Evolutionary conservation across 176 grass and related monocot genomes (phyloP), one percentile per base, ranked within the genome.

Genomic region (Phoenix roebelenii): DNA sequence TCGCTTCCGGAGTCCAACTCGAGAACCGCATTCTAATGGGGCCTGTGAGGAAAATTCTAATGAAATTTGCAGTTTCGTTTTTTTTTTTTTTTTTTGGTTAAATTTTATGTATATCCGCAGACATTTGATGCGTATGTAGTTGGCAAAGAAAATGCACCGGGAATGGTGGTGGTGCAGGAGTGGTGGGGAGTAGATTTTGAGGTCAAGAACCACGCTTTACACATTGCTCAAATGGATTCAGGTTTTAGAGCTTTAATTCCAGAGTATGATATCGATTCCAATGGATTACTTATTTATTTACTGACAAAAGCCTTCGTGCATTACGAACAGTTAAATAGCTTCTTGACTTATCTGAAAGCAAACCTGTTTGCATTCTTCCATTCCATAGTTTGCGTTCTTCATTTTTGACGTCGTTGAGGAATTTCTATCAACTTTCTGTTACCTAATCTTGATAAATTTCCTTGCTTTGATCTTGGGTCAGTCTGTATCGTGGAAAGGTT

Each of bases 131-230:
- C 76, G 5, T 88, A 91, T 76, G 70, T 97, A 64, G 78, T 87
- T 59, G 92, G 92, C n/a, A 97, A 97, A 82, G 92, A 91, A 66
- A 88, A 91, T 67, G 81, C 92, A 63, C 87, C 92, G 53, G 92
- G 84, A 32, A 82, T 97, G 59, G 87, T 97, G 15, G 92, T 97
- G 53, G 59, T 97, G 81, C 92, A 97, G 63, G 87, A 97, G 74
- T 90, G 87, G 92, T 97, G 92, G 92, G 92, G 92, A 16, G 84
- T 97, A 70, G 92, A 97, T 25, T 91, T 83, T 61, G 87, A 97
- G 83, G 73, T 97, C 22, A 97, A 97, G 75, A 97, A 97, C 49
- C 92, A 97, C 72, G 92, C 87, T 25, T 53, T 67, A 14, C 66
- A 91, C 55, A 97, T 97, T 76, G 84, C 92, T 30, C 68, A 91